phyloP scores from a whole-genome alignment of 1,284 basidiomycete genomes.

The Agroathelia rolfsii region DNA sequence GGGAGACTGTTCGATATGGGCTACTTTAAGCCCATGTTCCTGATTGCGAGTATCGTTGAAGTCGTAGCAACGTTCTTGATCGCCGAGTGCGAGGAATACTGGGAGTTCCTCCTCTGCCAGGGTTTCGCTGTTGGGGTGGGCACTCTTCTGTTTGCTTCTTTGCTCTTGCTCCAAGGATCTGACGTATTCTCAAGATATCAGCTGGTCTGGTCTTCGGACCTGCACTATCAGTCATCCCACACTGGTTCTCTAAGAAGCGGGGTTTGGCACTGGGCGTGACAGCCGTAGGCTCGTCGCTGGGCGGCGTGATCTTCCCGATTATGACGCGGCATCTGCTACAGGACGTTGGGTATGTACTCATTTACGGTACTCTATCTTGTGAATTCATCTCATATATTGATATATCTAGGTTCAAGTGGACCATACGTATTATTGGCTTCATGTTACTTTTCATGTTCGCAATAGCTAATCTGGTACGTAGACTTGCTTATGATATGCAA shows the following conservation, averaged over 20 bases:
- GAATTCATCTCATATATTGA: no score
- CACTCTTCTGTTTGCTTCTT: slow-evolving; percentile 15
- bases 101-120: slow-evolving; percentile 50
- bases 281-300: slow-evolving; percentile 32
- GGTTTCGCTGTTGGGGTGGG: slow-evolving; percentile 40
- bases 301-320: slow-evolving; percentile 42
- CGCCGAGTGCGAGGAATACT: slow-evolving; percentile 45
- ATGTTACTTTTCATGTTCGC: slow-evolving; percentile 12
- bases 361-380: no score
- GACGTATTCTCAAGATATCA: slow-evolving; percentile 20
- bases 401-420: slow-evolving; percentile 15
- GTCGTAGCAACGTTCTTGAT: slow-evolving; percentile 44
- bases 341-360: slow-evolving; percentile 28
- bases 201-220: slow-evolving; percentile 40
- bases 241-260: slow-evolving; percentile 39
- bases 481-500: no score
- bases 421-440: slow-evolving; percentile 16
- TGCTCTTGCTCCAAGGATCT: slow-evolving; percentile 13
- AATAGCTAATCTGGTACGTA: slow-evolving; percentile 15
- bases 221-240: slow-evolving; percentile 33
- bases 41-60: slow-evolving; percentile 33
- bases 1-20: slow-evolving; percentile 55
- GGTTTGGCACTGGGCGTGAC: slow-evolving; percentile 33
- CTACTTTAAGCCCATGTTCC: slow-evolving; percentile 36
- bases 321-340: slow-evolving; percentile 32